A percentile compares a stretch with the other conserved stretches of the same genome.
Evolutionary conservation across 768 basidiomycete genomes (phyloP).

Genomic region (Tulasnella sp.): DNA sequence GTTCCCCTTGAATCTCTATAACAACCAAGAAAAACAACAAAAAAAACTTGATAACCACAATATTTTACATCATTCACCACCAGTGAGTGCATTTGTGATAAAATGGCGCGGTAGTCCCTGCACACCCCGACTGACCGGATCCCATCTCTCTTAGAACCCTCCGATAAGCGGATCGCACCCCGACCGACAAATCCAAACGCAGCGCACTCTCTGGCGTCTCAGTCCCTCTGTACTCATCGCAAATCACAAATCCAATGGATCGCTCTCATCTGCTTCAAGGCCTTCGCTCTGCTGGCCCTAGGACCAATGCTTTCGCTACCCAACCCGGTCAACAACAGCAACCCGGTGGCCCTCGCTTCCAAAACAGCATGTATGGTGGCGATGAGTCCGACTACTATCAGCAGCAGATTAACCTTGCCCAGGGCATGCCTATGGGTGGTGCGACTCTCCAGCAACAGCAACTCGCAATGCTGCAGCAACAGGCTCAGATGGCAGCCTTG

Average conservation of each 20-base stretch:
- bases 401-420: slow-evolving; percentile 42
- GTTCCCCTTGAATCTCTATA: neutral
- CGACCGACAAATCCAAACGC: slow-evolving; percentile 23
- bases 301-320: slow-evolving; percentile 44
- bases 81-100: neutral
- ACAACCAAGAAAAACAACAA: neutral
- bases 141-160: neutral
- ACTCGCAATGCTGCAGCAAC: slow-evolving; percentile 38
- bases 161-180: slow-evolving; percentile 1
- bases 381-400: slow-evolving; percentile 42
- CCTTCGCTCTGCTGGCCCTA: slow-evolving; percentile 83
- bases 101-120: neutral
- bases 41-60: no score
- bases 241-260: slow-evolving; percentile 14
- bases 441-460: slow-evolving; percentile 56
- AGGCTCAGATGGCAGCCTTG: slow-evolving; percentile 28
- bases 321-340: slow-evolving; percentile 51
- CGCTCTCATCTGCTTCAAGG: slow-evolving; percentile 81
- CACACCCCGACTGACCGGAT: slow-evolving; percentile 1
- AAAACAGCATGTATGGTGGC: slow-evolving; percentile 43
- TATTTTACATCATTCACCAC: neutral
- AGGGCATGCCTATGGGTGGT: slow-evolving; percentile 42
- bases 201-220: neutral
- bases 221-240: neutral
- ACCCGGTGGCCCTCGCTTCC: slow-evolving; percentile 40